A percentile compares a stretch with the other conserved stretches of the same genome.
Conservation (phyloP, 768 basidiomycete genomes). For the Mycena rebaudengoi region DNA sequence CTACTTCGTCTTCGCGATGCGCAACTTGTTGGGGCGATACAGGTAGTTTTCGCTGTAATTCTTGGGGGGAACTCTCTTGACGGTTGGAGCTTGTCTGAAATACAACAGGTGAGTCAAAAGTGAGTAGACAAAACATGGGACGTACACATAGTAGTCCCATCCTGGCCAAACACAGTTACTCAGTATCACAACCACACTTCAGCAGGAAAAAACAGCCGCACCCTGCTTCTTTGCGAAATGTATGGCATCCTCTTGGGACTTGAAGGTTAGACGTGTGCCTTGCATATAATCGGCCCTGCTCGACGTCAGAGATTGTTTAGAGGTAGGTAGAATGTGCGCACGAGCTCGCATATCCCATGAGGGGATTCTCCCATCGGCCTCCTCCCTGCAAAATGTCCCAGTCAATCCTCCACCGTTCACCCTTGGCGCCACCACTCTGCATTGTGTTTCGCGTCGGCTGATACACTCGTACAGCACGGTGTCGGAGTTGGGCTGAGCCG, state of each 20-base stretch:
- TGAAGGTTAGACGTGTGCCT: slow-evolving; percentile 84
- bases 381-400: slow-evolving; percentile 91
- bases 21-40: slow-evolving; percentile 80
- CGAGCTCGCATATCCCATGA: slow-evolving; percentile 98
- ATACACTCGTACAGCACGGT: slow-evolving; percentile 91
- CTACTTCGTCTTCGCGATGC: slow-evolving; percentile 93
- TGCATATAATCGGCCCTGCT: slow-evolving; percentile 95
- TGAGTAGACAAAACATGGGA: slow-evolving; percentile 33
- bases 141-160: slow-evolving; percentile 93
- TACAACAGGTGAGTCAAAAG: slow-evolving; percentile 17
- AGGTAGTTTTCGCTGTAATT: slow-evolving; percentile 92
- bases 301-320: slow-evolving; percentile 8
- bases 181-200: slow-evolving; percentile 17
- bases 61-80: slow-evolving; percentile 83
- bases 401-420: slow-evolving; percentile 92
- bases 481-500: slow-evolving; percentile 77
- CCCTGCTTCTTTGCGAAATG: slow-evolving; percentile 99
- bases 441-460: slow-evolving; percentile 94
- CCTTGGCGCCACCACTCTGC: slow-evolving; percentile 90
- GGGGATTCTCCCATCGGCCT: slow-evolving; percentile 96
- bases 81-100: slow-evolving; percentile 62
- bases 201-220: slow-evolving; percentile 36
- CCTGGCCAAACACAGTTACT: slow-evolving; percentile 62
- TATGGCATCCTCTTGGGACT: slow-evolving; percentile 88
- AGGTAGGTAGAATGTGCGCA: slow-evolving; percentile 47